Conservation (phyloP, 306 rosid species). For the Casuarina glauca region DNA sequence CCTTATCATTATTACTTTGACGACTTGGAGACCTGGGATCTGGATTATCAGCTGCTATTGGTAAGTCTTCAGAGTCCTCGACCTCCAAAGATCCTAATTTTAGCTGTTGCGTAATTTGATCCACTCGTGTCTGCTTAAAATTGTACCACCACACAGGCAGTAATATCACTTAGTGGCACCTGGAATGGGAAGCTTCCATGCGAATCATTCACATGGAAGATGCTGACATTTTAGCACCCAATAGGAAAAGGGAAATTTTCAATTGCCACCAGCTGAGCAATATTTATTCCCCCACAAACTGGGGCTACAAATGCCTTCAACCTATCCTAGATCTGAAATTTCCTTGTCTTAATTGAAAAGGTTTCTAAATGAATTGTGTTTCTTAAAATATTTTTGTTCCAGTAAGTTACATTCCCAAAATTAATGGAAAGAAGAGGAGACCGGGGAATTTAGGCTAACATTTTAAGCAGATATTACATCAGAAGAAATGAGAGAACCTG, state of each 20-base stretch:
- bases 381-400: not conserved
- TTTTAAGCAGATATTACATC: not conserved
- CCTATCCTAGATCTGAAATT: not conserved
- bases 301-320: conserved; percentile 17
- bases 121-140: conserved; percentile 80
- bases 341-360: not conserved
- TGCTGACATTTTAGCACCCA: conserved; percentile 37
- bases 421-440: not conserved
- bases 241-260: conserved; percentile 31
- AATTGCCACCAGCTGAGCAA: conserved; percentile 36
- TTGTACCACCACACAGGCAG: conserved; percentile 57
- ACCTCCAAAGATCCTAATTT: conserved; percentile 49
- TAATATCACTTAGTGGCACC: conserved; percentile 58
- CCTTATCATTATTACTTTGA: conserved; percentile 50
- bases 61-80: conserved; percentile 34
- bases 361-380: not conserved
- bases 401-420: not conserved
- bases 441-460: conserved; percentile 1
- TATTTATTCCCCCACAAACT: conserved; percentile 21
- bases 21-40: conserved; percentile 33
- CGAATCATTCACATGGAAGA: conserved; percentile 43
- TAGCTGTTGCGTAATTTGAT: conserved; percentile 71
- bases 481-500: conserved; percentile 13
- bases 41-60: conserved; percentile 33
- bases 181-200: conserved; percentile 42